A percentile compares a stretch with the other conserved stretches of the same genome.
Conservation (phyloP, 176 grass and related monocot species). For the Carex littledalei region DNA sequence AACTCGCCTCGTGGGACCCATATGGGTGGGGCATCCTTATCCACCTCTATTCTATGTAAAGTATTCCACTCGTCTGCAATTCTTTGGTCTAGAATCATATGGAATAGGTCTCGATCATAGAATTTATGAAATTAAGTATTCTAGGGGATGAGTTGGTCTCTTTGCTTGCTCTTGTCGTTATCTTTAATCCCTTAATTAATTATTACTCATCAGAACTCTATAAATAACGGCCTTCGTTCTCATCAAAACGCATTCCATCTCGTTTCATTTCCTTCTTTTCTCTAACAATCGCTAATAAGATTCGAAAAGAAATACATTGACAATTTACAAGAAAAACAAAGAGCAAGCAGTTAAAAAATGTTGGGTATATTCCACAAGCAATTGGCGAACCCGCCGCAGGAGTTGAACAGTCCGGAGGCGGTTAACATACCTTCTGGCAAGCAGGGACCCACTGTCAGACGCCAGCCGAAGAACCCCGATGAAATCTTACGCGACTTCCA, state of each 20-base stretch:
- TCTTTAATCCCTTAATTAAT: not conserved
- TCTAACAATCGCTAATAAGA: not conserved
- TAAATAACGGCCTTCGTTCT: constrained; percentile 10
- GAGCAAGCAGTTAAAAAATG: constrained; percentile 35
- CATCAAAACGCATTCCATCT: constrained; percentile 25
- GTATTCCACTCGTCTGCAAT: not conserved
- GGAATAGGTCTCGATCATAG: no score
- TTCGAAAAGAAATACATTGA: not conserved
- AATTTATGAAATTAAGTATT: not conserved
- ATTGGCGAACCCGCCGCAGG: constrained; percentile 71
- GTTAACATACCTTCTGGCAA: constrained; percentile 14
- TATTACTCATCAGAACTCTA: not conserved
- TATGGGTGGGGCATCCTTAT: constrained; percentile 5
- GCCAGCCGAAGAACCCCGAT: constrained; percentile 51
- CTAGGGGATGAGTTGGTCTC: not conserved
- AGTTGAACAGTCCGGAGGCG: constrained; percentile 62
- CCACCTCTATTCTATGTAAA: not conserved
- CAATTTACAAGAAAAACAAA: not conserved
- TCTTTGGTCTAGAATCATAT: not conserved
- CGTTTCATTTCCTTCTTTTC: not conserved
- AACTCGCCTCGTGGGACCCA: not conserved
- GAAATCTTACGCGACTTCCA: constrained; percentile 76
- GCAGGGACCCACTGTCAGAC: constrained; percentile 6
- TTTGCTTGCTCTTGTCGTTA: not conserved
- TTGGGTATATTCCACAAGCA: constrained; percentile 84